Conservation (phyloP, 768 basidiomycete species). For the Calocybe gangraenosa region DNA sequence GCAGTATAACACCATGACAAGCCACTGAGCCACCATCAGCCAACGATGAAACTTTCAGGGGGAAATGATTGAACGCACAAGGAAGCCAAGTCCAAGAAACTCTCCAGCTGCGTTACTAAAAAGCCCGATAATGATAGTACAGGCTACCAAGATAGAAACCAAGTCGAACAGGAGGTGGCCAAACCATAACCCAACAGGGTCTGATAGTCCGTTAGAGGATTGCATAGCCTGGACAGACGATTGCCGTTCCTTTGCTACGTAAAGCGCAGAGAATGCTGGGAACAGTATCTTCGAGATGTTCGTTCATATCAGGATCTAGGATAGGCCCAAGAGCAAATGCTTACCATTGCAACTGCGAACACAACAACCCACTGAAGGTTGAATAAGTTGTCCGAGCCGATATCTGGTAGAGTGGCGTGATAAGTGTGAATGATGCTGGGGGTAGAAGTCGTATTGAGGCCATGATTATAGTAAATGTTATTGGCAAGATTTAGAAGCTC, state of each 20-base stretch:
- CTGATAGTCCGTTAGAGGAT: conserved; percentile 44
- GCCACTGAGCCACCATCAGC: background rate
- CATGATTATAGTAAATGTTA: background rate
- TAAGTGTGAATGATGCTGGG: background rate
- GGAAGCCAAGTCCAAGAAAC: too few relatives aligned
- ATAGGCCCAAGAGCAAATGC: too few relatives aligned
- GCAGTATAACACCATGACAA: background rate
- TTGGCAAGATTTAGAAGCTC: background rate
- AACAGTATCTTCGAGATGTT: background rate
- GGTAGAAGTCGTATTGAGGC: background rate
- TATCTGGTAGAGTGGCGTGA: conserved; percentile 17
- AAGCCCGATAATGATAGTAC: background rate
- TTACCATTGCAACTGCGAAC: background rate
- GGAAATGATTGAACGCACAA: too few relatives aligned
- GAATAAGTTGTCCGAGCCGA: conserved; percentile 39
- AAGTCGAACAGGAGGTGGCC: conserved; percentile 54
- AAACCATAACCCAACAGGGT: conserved; percentile 48
- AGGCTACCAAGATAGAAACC: conserved; percentile 28
- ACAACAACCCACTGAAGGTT: background rate
- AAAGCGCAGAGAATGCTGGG: conserved; percentile 28
- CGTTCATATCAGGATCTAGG: too few relatives aligned
- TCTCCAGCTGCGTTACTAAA: too few relatives aligned
- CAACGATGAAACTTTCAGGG: too few relatives aligned
- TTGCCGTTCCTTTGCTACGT: conserved; percentile 47
- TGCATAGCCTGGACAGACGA: conserved; percentile 54